Evolutionary conservation across 2,329 filamentous ascomycete genomes (phyloP).

Genomic region (Penicillium sp.): DNA sequence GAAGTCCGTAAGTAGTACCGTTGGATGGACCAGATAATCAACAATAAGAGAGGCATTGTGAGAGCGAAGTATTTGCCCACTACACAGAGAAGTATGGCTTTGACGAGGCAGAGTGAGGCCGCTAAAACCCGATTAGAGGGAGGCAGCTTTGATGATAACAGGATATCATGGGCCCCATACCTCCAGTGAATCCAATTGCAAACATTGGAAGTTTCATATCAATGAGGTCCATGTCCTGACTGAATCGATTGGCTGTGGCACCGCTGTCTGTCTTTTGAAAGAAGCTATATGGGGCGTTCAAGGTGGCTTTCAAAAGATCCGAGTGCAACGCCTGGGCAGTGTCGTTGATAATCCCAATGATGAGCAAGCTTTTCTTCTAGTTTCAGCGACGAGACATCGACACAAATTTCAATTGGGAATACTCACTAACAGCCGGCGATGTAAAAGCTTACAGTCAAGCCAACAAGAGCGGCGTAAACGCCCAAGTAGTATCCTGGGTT

Average conservation of each 20-base stretch:
- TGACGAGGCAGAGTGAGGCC: not conserved
- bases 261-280: conserved; percentile 1
- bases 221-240: conserved; percentile 29
- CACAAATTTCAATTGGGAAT: not conserved
- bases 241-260: conserved; percentile 21
- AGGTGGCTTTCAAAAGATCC: conserved; percentile 11
- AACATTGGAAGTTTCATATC: conserved; percentile 23
- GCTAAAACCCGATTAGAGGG: not conserved
- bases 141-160: not conserved
- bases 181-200: not conserved
- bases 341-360: not conserved
- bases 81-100: not conserved
- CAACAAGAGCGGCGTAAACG: conserved; percentile 29
- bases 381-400: too few relatives aligned
- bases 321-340: conserved; percentile 1
- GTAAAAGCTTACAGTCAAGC: too few relatives aligned
- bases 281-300: not conserved
- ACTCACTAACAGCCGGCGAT: too few relatives aligned
- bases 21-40: conserved; percentile 43
- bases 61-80: conserved; percentile 25
- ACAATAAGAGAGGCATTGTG: conserved; percentile 38
- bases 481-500: conserved; percentile 38
- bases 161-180: conserved; percentile 17
- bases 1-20: conserved; percentile 47
- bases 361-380: not conserved